Evolutionary conservation across 75 land plant genomes (phyloP).

Genomic region (Cryptomeria japonica): DNA sequence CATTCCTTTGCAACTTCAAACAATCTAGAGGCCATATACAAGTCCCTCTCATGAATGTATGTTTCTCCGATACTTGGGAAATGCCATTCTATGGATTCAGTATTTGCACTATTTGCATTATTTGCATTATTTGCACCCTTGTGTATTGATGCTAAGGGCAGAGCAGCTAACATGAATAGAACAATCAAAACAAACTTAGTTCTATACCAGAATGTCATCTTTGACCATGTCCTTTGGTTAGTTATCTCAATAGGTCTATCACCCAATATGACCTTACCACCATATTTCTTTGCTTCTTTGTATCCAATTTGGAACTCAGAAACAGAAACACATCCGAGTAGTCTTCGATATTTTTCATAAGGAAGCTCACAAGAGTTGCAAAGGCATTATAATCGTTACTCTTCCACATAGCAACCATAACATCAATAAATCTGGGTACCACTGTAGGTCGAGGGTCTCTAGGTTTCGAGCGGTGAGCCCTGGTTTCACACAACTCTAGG

Average conservation of each 20-base stretch:
- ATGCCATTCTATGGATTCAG: too few species aligned
- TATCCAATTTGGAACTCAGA: not conserved
- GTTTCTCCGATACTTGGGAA: too few species aligned
- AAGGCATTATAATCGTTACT: not conserved
- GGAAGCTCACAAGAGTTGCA: not conserved
- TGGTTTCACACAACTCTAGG: not conserved
- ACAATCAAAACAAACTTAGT: too few species aligned
- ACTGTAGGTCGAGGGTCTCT: not conserved
- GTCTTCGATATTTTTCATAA: not conserved
- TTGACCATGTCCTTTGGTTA: conserved; percentile 1
- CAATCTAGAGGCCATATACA: too few species aligned
- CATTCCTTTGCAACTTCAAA: too few species aligned
- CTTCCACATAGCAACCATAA: not conserved
- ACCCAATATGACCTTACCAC: not conserved
- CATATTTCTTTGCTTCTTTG: not conserved
- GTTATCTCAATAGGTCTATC: not conserved
- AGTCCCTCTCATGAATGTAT: too few species aligned
- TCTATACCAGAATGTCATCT: not conserved
- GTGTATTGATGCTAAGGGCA: too few species aligned
- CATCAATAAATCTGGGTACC: not conserved
- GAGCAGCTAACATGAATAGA: too few species aligned
- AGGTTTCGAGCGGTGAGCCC: not conserved
- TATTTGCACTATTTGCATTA: too few species aligned
- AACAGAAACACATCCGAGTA: not conserved
- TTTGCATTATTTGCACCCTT: too few species aligned